These are phyloP conservation scores for Microcyclospora tardicrescens DNA, from an alignment of 2,329 filamentous ascomycete species.

Conservation along the genomic window DNA sequence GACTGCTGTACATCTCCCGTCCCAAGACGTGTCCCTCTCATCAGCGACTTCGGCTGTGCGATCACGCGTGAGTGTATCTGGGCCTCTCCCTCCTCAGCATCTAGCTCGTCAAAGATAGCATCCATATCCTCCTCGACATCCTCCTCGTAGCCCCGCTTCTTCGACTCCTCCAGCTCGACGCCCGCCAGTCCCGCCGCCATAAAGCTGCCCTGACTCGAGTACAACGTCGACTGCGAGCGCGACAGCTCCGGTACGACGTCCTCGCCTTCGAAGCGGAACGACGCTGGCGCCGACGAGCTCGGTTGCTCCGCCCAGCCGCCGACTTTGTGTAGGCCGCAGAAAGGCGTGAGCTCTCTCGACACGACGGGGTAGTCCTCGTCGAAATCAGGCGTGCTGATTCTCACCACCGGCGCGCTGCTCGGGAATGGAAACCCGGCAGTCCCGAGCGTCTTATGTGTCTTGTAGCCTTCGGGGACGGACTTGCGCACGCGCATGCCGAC, in stretches of 20 bases:
- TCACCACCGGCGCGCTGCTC: conserved; percentile 21
- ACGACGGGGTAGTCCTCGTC: conserved; percentile 6
- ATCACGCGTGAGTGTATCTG: conserved; percentile 5
- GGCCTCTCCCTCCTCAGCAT: conserved; percentile 4
- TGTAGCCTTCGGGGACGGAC: conserved; percentile 86
- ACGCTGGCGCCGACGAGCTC: conserved; percentile 14
- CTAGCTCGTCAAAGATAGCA: conserved; percentile 18
- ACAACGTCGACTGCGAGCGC: conserved; percentile 25
- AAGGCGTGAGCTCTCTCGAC: conserved; percentile 56
- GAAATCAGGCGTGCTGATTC: conserved; percentile 18
- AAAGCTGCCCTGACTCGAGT: conserved; percentile 29
- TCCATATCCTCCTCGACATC: conserved; percentile 25
- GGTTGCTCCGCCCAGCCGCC: conserved; percentile 55
- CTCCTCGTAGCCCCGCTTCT: conserved; percentile 24
- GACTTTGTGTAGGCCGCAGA: conserved; percentile 66
- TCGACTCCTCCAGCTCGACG: conserved; percentile 1
- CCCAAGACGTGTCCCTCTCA: conserved; percentile 20
- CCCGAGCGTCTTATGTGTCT: conserved; percentile 46
- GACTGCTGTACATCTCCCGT: conserved; percentile 15
- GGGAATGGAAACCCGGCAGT: conserved; percentile 12
- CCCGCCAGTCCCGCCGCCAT: neutral
- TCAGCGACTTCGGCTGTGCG: conserved; percentile 16
- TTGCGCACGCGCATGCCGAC: conserved; percentile 95
- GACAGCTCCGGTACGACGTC: conserved; percentile 18
- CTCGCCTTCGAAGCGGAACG: conserved; percentile 9